A percentile compares a stretch with the other conserved stretches of the same genome.
phyloP scores from a whole-genome alignment of 331 rosid species.

The Ulmus americana region DNA sequence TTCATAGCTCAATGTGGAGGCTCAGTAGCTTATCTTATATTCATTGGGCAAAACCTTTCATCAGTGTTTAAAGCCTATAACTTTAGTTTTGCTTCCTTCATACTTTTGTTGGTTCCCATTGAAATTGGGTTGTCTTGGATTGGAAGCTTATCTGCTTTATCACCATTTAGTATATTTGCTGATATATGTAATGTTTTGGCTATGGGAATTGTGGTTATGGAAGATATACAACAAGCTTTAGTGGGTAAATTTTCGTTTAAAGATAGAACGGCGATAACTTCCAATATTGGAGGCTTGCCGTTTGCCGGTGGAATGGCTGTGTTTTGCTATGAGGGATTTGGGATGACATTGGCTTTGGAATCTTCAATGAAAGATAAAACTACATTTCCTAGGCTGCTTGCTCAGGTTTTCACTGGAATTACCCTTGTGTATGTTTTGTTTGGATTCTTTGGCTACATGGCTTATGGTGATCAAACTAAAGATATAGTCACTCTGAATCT shows the following conservation, averaged over 20 bases:
- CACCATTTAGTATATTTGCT: conserved; percentile 85
- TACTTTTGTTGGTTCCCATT: conserved; percentile 63
- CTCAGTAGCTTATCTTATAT: conserved; percentile 73
- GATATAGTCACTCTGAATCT: conserved; percentile 83
- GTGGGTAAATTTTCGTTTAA: conserved; percentile 44
- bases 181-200: conserved; percentile 69
- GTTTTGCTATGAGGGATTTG: conserved; percentile 84
- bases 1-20: conserved; percentile 67
- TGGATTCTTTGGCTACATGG: conserved; percentile 85
- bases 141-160: conserved; percentile 54
- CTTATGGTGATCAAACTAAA: conserved; percentile 78
- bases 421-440: conserved; percentile 55
- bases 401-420: conserved; percentile 67
- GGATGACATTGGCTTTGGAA: conserved; percentile 81
- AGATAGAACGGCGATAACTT: conserved; percentile 58
- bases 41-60: conserved; percentile 69
- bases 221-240: conserved; percentile 46
- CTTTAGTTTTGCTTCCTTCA: conserved; percentile 30
- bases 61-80: conserved; percentile 41
- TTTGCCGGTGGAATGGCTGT: conserved; percentile 90
- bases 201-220: conserved; percentile 73
- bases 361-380: conserved; percentile 69
- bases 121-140: conserved; percentile 82
- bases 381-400: conserved; percentile 60
- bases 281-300: conserved; percentile 67